Evolutionary conservation across 345 rosid genomes (phyloP), one percentile per base, ranked within the genome.

Genomic region (Eucalyptus cloeziana): DNA sequence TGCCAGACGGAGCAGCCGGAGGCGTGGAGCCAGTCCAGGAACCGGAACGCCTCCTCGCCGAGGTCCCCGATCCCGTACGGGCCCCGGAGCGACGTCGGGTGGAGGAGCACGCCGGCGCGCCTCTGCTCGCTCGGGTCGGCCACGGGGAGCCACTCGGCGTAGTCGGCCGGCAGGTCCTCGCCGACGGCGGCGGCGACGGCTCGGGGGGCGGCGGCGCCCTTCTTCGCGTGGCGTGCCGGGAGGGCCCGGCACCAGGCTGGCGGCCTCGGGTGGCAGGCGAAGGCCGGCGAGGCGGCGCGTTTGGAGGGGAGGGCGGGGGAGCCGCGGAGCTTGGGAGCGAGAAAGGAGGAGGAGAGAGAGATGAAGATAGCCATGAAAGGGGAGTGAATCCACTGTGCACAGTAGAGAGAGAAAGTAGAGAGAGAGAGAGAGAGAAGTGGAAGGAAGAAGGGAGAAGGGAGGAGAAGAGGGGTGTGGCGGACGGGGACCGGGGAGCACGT

Each of bases 1-100:
- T 97, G 99, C 99, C 99, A 97, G 88, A 97, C 92, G 81, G 98
- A 96, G 93, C 98, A 96, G 43, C 99, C 98, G 80, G 99, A 91
- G 58, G 90, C 91, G 86, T 93, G 96, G 33, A 97, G 97, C 99
- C 99, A 97, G 88, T 97, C 99, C 81, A 97, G 90, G 91, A 97
- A 97, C 9, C 94, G 93, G 80, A 96, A 94, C 43, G 96, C 95
- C 88, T 96, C 95, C 47, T 92, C 94, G 5, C 99, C 99, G 83
- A 97, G 93, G 92, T 96, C 99, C 51, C 99, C 99, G 44, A 96
- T 95, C 52, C 99, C 99, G 79, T 94, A 93, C 30, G 97, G 94
- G 8, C 99, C 96, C 10, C 91, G 92, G 80, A 97, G 94, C 90
- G 99, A 96, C 86, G 99, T 97, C 91, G 99, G 99, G 88, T 97